Evolutionary conservation across 176 grass and related monocot species (phyloP).

Genomic region (Carex kokanica): DNA sequence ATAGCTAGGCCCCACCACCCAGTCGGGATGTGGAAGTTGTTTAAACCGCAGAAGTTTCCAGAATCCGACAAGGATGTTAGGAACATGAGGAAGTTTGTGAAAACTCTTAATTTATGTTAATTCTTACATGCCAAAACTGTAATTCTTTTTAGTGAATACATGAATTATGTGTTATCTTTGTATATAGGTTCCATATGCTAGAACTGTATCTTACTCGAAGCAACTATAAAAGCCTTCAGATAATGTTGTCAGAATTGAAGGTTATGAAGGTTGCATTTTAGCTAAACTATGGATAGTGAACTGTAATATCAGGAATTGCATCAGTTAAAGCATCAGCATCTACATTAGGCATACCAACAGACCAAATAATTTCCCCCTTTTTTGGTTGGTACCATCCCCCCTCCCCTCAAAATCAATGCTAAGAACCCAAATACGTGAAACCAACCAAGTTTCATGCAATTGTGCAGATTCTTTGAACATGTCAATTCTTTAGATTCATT

Average conservation of each 20-base stretch:
- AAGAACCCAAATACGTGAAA: not conserved
- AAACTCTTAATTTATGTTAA: conserved; percentile 41
- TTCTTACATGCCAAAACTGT: not conserved
- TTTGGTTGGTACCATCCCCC: not conserved
- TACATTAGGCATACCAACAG: not conserved
- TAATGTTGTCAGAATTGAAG: not conserved
- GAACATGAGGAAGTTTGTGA: conserved; percentile 57
- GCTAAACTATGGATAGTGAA: not conserved
- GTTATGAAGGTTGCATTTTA: not conserved
- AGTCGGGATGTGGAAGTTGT: conserved; percentile 69
- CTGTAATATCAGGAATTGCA: not conserved
- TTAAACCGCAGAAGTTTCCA: conserved; percentile 48
- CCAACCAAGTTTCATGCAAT: not conserved
- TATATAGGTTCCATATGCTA: not conserved
- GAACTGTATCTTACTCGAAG: not conserved
- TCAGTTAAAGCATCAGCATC: not conserved
- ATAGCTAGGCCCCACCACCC: conserved; percentile 33
- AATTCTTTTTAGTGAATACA: not conserved
- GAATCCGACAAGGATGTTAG: conserved; percentile 42
- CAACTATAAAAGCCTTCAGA: not conserved
- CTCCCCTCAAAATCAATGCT: not conserved
- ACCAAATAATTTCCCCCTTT: not conserved
- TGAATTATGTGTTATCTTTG: not conserved
- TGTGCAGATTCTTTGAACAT: not conserved
- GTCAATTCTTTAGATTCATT: not conserved